Evolutionary conservation across 2,329 filamentous ascomycete species (phyloP), one percentile per base, ranked within the genome.

Genomic region (Bimuria novae-zelandiae): DNA sequence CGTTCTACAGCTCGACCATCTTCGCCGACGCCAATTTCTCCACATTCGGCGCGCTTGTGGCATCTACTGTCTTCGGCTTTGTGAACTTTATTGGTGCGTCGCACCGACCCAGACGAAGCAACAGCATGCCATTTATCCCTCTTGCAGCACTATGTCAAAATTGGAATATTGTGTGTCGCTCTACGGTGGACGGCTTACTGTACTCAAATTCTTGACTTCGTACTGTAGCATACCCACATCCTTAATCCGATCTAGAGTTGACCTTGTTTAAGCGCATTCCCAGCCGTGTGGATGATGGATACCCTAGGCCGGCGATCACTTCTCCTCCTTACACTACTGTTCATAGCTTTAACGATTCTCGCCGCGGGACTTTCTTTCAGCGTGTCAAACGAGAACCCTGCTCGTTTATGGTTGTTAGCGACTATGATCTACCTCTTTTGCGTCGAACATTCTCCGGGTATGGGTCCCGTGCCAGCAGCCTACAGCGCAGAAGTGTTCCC

Each of bases 261-360:
- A n/a, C n/a, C 8, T 4, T 16, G 30, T 49, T 47, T 56, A 17
- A 57, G 57, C 27, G 56, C 58, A 17, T 76, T 89, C 19, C 76
- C 85, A 40, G 90, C 90, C 10, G 82, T 95, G 51, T 77, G 85
- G 21, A 79, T 90, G n/a, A 91, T 95, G 59, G 91, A 95, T 73
- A 85, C 82, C 16, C 81, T 94, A 46, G 91, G 91, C 1, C 83
- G 91, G 10, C 82, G 91, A 22, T 83, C 87, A 17, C 88, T 93
- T 29, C 79, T 96, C 1, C 55, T 64, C 30, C 47, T 60, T 11
- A 63, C 61, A 3, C 59, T 60, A 25, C 58, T 56, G 11, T 82
- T 91, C 54, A 95, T 95, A 91, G 79, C 84, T 0, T 48, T 82
- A 1, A 88, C 88, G 0, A 80, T 96, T 16, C 64, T 91, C 1